phyloP scores from a whole-genome alignment of 2,329 filamentous ascomycete species.

The Fusarium acutatum region DNA sequence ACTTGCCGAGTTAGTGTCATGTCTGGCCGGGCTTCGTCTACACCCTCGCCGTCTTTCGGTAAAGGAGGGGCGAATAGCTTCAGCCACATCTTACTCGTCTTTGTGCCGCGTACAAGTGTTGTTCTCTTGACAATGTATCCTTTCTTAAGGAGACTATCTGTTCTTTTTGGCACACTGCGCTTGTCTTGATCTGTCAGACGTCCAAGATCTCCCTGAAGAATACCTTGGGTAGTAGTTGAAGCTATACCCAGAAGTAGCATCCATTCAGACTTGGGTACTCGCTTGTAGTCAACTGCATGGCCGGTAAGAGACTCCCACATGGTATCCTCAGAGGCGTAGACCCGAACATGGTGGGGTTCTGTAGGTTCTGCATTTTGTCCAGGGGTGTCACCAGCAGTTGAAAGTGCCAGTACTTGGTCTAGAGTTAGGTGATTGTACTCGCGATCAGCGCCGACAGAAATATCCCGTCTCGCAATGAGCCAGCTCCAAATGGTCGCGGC shows the following conservation, averaged over 20 bases:
- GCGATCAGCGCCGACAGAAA: slow-evolving; percentile 47
- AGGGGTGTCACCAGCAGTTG: slow-evolving; percentile 1
- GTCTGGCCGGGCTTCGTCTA: slow-evolving; percentile 41
- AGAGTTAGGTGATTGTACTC: slow-evolving; percentile 52
- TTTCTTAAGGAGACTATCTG: slow-evolving; percentile 66
- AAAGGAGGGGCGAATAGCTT: slow-evolving; percentile 61
- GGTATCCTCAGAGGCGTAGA: slow-evolving; percentile 63
- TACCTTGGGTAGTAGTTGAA: slow-evolving; percentile 61
- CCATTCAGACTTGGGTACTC: slow-evolving; percentile 67
- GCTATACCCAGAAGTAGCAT: slow-evolving; percentile 66
- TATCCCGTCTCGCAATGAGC: slow-evolving; percentile 46
- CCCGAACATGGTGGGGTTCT: slow-evolving; percentile 32
- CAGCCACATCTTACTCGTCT: slow-evolving; percentile 71
- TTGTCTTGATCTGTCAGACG: slow-evolving; percentile 69
- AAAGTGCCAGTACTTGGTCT: slow-evolving; percentile 41
- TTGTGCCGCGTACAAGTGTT: slow-evolving; percentile 64
- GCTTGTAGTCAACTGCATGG: slow-evolving; percentile 66
- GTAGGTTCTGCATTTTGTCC: slow-evolving; percentile 2
- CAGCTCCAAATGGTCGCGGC: slow-evolving; percentile 49
- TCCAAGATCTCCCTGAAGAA: slow-evolving; percentile 68
- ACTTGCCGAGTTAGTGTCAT: slow-evolving; percentile 52
- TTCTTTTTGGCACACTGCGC: slow-evolving; percentile 68
- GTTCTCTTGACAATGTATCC: slow-evolving; percentile 70
- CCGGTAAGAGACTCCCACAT: slow-evolving; percentile 69
- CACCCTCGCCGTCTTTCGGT: slow-evolving; percentile 45